Conservation (phyloP, 257 asterid species). For the Parsonsia alboflavescens region DNA sequence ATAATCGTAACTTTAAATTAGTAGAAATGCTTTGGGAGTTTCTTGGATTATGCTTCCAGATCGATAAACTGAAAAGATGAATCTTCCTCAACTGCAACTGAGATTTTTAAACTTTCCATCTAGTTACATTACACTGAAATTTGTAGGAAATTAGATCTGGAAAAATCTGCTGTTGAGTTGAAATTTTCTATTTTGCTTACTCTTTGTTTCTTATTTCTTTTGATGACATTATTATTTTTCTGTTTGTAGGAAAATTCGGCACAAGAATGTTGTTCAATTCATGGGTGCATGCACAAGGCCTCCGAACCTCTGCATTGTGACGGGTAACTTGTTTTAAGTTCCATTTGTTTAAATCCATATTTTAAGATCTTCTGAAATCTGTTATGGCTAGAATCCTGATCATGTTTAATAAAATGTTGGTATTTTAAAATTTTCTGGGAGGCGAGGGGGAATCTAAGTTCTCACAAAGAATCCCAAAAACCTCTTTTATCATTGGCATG, state of each 20-base stretch:
- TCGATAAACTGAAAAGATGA: neutral
- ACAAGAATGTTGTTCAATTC: conserved; percentile 50
- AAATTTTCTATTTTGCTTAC: neutral
- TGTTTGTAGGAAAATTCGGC: conserved; percentile 39
- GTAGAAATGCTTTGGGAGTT: neutral
- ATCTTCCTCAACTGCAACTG: neutral
- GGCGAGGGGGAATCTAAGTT: neutral
- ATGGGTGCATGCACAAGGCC: conserved; percentile 50
- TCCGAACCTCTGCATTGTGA: conserved; percentile 44
- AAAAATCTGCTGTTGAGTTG: neutral
- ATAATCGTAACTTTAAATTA: neutral
- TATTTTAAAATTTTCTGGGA: neutral
- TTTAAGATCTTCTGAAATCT: neutral
- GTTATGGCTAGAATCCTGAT: neutral
- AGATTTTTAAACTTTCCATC: neutral
- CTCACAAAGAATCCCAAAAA: neutral
- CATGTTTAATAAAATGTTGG: neutral
- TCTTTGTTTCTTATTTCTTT: neutral
- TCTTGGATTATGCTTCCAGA: neutral
- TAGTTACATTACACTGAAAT: neutral
- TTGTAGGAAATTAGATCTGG: neutral
- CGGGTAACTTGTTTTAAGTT: conserved; percentile 25
- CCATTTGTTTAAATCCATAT: neutral
- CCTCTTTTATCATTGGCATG: neutral
- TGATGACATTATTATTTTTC: neutral